These are phyloP conservation scores for Penicillium ochrochloron DNA, from an alignment of 495 filamentous ascomycete genomes.

Conservation along the genomic window DNA sequence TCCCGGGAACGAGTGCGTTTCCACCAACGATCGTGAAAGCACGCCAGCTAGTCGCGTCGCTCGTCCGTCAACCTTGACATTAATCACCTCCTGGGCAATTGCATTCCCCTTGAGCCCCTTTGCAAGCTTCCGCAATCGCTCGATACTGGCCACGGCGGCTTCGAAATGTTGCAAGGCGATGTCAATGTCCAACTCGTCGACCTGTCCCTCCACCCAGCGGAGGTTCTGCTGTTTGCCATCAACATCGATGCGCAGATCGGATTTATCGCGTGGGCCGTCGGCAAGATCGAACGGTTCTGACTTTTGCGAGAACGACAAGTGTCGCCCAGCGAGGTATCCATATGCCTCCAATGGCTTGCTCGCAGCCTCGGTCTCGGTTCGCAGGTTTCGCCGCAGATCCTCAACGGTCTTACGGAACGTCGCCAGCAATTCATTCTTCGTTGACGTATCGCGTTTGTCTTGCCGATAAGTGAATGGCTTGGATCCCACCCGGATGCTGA, in stretches of 20 bases:
- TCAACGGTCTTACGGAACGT: conserved; percentile 92
- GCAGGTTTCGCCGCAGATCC: conserved; percentile 79
- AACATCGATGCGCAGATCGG: conserved; percentile 85
- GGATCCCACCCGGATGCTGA: conserved; percentile 85
- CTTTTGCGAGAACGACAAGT: conserved; percentile 36
- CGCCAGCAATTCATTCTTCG: conserved; percentile 79
- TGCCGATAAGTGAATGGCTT: conserved; percentile 94
- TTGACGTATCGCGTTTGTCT: conserved; percentile 70
- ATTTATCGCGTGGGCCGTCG: conserved; percentile 69
- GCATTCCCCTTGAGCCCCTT: conserved; percentile 80
- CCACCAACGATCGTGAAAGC: conserved; percentile 73
- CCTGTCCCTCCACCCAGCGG: conserved; percentile 91
- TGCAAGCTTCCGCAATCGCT: conserved; percentile 78
- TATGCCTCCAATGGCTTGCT: conserved; percentile 78
- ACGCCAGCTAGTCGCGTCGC: conserved; percentile 76
- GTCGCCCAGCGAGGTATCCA: conserved; percentile 65
- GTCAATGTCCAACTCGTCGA: conserved; percentile 95
- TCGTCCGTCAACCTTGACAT: conserved; percentile 84
- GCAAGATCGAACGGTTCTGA: conserved; percentile 64
- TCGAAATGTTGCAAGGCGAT: conserved; percentile 93
- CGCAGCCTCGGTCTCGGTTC: conserved; percentile 82
- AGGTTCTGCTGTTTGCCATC: conserved; percentile 96
- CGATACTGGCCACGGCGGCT: conserved; percentile 76
- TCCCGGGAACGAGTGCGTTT: conserved; percentile 69
- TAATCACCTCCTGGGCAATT: conserved; percentile 86